Base-by-base conservation (phyloP, 345 rosid genomes). In the Citropsis articulata region DNA sequence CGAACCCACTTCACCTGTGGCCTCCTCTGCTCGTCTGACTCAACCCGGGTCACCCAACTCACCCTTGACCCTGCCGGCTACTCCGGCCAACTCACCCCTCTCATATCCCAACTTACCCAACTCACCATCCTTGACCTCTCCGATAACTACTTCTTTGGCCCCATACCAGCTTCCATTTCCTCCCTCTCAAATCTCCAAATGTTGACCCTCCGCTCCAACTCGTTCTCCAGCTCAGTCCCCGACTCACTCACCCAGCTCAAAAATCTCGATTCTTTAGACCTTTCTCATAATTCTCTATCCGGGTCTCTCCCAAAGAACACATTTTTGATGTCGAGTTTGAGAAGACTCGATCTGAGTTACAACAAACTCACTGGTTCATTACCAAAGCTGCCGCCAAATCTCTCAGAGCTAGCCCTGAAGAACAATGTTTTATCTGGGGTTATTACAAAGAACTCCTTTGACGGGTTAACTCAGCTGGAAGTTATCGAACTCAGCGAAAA, bases 11-110 rank as follows among this genome's bases (percentile, higher is more conserved):
- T 92, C 88, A 84, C 55, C 67, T 92, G 94, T 35, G 93, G 90
- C 65, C n/a, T 92, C 70, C 83, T 84, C 35, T 92, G 94, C 77
- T 89, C 91, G 1, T 9, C 87, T 22, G 94, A 88, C 88, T 80
- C 90, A 2, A 81, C 90, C 53, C 87, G 91, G 2, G 84, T 89
- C 82, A 87, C 87, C 24, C 86, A 88, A 75, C 86, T 95, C 84
- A 90, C 97, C 61, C 92, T 95, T 22, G 98, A 95, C 78, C 86
- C 99, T 5, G 90, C 84, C 22, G 94, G 93, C 27, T 95, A 95
- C 85, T 86, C 96, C 6, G 98, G 98, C 73, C 88, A 61, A 59
- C 92, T 95, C 81, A 87, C 85, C 38, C 97, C 98, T 0, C 85
- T 91, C 71, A 38, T 93, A 56, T 91, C 97, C 60, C 61, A 74